phyloP scores from a whole-genome alignment of 2,329 filamentous ascomycete species.

The Colletotrichum shisoi region DNA sequence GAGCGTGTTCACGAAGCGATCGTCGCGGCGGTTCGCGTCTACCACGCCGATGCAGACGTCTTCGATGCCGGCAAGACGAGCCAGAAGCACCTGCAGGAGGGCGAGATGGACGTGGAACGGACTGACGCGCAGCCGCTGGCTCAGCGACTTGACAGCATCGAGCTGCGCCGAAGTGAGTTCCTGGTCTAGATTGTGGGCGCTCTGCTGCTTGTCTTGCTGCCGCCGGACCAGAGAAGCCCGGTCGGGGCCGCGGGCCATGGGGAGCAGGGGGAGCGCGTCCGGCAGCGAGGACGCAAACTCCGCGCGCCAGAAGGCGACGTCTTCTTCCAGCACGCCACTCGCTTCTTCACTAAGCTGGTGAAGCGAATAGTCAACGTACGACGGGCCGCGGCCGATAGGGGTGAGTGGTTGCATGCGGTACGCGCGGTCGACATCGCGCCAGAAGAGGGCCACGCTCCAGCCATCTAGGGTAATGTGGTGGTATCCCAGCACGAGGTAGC shows the following conservation, averaged over 20 bases:
- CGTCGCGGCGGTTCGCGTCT: conserved; percentile 54
- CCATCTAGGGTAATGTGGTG: conserved; percentile 9
- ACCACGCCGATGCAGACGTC: conserved; percentile 58
- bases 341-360: neutral
- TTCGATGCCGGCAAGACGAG: conserved; percentile 22
- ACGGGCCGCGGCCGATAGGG: too few relatives aligned
- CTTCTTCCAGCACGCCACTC: neutral
- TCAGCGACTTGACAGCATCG: neutral
- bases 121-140: conserved; percentile 23
- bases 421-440: neutral
- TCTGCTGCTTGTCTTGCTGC: neutral
- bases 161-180: neutral
- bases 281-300: conserved; percentile 1
- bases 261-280: conserved; percentile 3
- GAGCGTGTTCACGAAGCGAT: conserved; percentile 47
- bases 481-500: neutral
- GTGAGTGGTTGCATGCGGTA: neutral
- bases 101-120: conserved; percentile 58
- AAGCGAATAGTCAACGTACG: neutral
- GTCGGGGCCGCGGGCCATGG: conserved; percentile 2
- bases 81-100: conserved; percentile 42
- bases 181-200: neutral
- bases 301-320: conserved; percentile 2
- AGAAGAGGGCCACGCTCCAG: neutral
- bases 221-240: neutral